Evolutionary conservation across 2,329 filamentous ascomycete genomes (phyloP), one percentile per base, ranked within the genome.

Genomic region (Colletotrichum sp.): DNA sequence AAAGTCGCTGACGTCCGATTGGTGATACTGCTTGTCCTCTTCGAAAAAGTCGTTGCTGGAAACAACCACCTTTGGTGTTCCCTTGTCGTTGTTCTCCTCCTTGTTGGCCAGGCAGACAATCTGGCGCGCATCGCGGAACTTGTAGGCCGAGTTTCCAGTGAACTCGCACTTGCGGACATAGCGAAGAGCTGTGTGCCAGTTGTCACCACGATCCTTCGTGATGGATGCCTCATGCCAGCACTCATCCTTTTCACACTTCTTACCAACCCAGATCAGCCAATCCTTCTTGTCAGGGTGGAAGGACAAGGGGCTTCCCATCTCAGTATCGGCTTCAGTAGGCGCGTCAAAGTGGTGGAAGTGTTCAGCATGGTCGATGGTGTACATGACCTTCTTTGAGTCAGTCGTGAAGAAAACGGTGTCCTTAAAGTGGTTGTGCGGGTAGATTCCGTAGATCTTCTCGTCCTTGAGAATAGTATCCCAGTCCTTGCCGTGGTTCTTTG

Each of bases 221-320:
- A 95, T 89, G 61, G 94, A 95, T 3, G 96, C 95, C 77, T 94
- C 92, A 1, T 89, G 89, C 80, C 95, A 93, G 83, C 96, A 98
- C 39, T 87, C 88, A 5, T 86, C 83, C 36, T 84, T 84, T 59
- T 92, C 90, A 82, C 95, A 98, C 77, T 93, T 91, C 78, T 92
- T 87, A 52, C 96, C 96, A 65, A 94, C 92, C 96, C 96, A 99
- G 77, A 99, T 94, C 59, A 99, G 88, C 95, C 96, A 98, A 81
- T 98, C 94, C 82, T 93, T 94, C 80, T 94, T 91, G 79, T 94
- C 92, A 2, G 96, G 94, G 81, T 99, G 97, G 86, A 99, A 99
- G 44, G 89, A 88, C 57, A 96, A 89, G 22, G 91, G 89, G 6
- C 81, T 81, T 8, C 87, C 82, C 3, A 63, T 32, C 59, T 32